phyloP scores from a whole-genome alignment of 371 early-diverging fungal genomes.

The Circinella umbellata region DNA sequence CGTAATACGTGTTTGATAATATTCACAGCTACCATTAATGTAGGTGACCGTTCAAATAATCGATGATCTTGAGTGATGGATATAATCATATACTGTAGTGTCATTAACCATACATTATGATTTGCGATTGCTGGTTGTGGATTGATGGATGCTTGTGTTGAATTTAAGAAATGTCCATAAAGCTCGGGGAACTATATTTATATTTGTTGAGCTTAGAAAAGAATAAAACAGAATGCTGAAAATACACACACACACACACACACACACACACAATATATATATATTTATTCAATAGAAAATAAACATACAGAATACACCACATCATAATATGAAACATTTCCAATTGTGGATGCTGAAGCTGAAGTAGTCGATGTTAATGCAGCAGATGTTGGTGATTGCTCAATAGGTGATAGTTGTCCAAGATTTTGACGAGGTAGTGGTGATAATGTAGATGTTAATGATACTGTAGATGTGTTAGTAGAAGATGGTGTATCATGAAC shows the following conservation, averaged over 20 bases:
- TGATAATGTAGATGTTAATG: background rate
- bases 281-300: too few relatives aligned
- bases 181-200: conserved; percentile 45
- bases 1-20: conserved; percentile 53
- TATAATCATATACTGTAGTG: conserved; percentile 39
- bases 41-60: conserved; percentile 46
- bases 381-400: conserved; percentile 9
- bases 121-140: conserved; percentile 46
- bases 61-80: conserved; percentile 48
- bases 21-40: conserved; percentile 46
- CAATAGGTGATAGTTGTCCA: background rate
- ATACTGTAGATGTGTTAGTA: background rate
- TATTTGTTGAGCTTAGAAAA: background rate
- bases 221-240: background rate
- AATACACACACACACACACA: too few relatives aligned
- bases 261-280: background rate
- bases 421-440: background rate
- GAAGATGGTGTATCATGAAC: conserved; percentile 20
- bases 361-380: conserved; percentile 8
- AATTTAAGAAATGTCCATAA: conserved; percentile 51
- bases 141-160: conserved; percentile 20
- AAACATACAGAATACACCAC: conserved; percentile 47
- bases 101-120: conserved; percentile 49
- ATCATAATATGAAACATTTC: conserved; percentile 47
- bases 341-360: conserved; percentile 12